These are phyloP conservation scores for Lentinula aciculospora DNA, from an alignment of 768 basidiomycete genomes.

Conservation along the genomic window DNA sequence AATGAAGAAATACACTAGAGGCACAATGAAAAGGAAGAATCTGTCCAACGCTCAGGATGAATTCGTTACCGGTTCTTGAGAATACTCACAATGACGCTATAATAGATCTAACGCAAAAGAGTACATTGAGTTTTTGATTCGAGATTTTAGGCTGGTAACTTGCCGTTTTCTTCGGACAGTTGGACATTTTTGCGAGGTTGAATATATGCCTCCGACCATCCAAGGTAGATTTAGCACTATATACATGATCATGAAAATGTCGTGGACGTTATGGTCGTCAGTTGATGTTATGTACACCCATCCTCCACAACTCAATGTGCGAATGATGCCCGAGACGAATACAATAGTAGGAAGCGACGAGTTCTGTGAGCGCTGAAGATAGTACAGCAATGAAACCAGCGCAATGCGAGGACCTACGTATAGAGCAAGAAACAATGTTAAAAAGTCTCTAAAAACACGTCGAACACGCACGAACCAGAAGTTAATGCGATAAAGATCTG, in stretches of 20 bases:
- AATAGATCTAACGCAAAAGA: conserved; percentile 32
- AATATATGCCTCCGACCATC: conserved; percentile 71
- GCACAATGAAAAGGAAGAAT: conserved; percentile 67
- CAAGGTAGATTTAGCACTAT: conserved; percentile 82
- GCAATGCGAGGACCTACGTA: conserved; percentile 68
- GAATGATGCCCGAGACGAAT: conserved; percentile 55
- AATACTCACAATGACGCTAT: conserved; percentile 45
- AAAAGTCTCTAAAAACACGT: neutral
- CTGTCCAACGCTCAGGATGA: conserved; percentile 24
- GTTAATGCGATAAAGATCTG: conserved; percentile 86
- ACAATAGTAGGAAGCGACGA: conserved; percentile 46
- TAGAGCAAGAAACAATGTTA: neutral
- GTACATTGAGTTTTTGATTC: neutral
- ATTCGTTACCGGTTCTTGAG: neutral
- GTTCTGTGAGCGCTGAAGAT: conserved; percentile 38
- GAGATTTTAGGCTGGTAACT: conserved; percentile 6
- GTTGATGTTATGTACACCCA: conserved; percentile 89
- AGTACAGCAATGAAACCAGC: conserved; percentile 59
- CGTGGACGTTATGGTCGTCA: conserved; percentile 81
- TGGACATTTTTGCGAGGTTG: conserved; percentile 38
- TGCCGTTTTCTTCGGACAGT: conserved; percentile 51
- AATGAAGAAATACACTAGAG: conserved; percentile 79
- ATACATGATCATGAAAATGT: conserved; percentile 84
- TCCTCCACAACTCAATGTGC: conserved; percentile 81
- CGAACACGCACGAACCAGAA: conserved; percentile 40